Percentiles rank a stretch among this genome's conserved stretches.
These are phyloP conservation scores for Trichopus zeylanicus DNA, from an alignment of 116 monocot genomes.

Conservation along the genomic window DNA sequence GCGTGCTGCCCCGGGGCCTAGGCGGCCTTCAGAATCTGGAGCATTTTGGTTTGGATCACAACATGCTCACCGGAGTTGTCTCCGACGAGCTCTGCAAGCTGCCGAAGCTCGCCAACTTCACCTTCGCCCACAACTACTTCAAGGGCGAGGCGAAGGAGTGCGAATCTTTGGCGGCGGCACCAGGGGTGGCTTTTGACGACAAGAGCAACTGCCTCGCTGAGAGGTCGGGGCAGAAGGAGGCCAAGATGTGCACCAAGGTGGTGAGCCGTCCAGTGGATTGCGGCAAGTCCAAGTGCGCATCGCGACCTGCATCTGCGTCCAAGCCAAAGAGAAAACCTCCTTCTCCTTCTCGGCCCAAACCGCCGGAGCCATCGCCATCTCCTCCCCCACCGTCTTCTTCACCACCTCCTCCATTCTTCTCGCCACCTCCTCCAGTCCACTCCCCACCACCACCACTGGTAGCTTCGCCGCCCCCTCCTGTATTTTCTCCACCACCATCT, in stretches of 20 bases:
- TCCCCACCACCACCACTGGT: neutral
- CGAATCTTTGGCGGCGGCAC: conserved; percentile 1
- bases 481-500: neutral
- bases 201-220: conserved; percentile 21
- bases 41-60: conserved; percentile 15
- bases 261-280: conserved; percentile 17
- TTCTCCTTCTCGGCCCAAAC: neutral
- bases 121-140: conserved; percentile 27
- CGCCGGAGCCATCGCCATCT: neutral
- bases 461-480: neutral
- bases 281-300: conserved; percentile 3
- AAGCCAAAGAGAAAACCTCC: neutral
- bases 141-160: conserved; percentile 21
- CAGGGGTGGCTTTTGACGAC: conserved; percentile 19
- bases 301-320: neutral
- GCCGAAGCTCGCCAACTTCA: conserved; percentile 17
- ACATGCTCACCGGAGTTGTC: conserved; percentile 23
- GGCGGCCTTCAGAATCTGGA: conserved; percentile 16
- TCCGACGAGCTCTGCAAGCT: conserved; percentile 14
- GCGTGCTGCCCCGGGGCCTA: conserved; percentile 20
- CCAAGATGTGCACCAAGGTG: conserved; percentile 11
- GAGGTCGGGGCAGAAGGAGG: conserved; percentile 18
- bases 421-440: neutral
- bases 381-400: neutral
- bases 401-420: neutral